Base-by-base conservation (phyloP, 768 basidiomycete genomes). In the Filobasidium wieringae region DNA sequence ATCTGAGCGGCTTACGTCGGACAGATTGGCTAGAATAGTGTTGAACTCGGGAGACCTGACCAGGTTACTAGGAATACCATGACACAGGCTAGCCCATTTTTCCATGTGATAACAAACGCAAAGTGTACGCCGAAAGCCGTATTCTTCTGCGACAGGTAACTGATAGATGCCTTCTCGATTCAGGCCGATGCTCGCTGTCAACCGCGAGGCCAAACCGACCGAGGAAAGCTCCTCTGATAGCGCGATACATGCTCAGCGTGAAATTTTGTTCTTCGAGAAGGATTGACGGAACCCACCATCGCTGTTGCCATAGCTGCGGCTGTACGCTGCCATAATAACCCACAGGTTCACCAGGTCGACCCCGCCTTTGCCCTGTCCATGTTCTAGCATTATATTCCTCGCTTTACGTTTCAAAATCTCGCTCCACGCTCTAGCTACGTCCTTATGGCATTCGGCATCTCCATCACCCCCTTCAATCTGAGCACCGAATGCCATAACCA, bases 381-480 rank as follows among this genome's bases (percentile, higher is more conserved):
- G 5, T 1, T 52, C 47, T 43, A 41, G 4, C 22, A 58, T 30
- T 17, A 58, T 32, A 1, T 29, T 31, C n/a, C 47, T 39, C 17
- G 57, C 51, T 19, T 52, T 51, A 11, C 53, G 34, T 11, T 32
- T 41, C 51, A 58, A 19, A 4, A 51, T n/a, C 26, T 52, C 51
- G 27, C 50, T 52, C 51, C 57, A 58, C 1, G 57, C 50, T 4
- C 51, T 32, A 26, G 57, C 57, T 2, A 58, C 34, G 8, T 53
- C 51, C 40, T 58, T 58, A 17, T 49, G 57, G 22, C 57, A 58
- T 12, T 58, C 39, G 14, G 57, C 57, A 45, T 58, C 57, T 22
- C 51, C 57, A 40, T 58, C 57, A 8, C 57, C 57, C 6, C 50
- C 57, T 34, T 58, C 57, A n/a, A 58, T 58, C 51, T 58, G 57